A percentile compares a stretch with the other conserved stretches of the same genome.
Conservation (phyloP, 2,329 filamentous ascomycete species). For the Neofusicoccum parvum region DNA sequence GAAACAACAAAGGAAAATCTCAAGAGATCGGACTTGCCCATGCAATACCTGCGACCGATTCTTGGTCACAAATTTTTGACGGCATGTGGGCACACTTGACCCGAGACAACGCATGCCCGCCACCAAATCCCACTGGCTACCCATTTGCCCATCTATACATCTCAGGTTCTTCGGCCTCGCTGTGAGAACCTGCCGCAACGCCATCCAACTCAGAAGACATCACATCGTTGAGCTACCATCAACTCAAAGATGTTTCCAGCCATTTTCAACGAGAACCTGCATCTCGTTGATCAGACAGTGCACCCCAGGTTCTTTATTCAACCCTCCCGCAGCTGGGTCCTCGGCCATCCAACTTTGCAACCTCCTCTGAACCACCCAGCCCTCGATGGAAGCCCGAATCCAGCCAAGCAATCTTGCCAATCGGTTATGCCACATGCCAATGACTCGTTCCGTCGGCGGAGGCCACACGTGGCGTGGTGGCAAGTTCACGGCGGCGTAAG, state of each 20-base stretch:
- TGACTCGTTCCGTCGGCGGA: slow-evolving; percentile 14
- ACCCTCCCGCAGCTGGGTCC: slow-evolving; percentile 17
- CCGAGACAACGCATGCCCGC: no score
- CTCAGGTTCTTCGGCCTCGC: no score
- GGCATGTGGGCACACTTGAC: no score
- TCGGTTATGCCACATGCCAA: slow-evolving; percentile 29
- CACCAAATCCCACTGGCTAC: no score
- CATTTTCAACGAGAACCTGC: slow-evolving; percentile 38
- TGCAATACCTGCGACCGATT: no score
- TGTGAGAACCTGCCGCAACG: no score
- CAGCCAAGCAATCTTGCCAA: background rate
- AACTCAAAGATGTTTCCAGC: slow-evolving; percentile 39
- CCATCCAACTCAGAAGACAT: no score
- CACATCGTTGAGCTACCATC: no score
- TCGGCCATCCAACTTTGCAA: slow-evolving; percentile 6
- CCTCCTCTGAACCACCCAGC: slow-evolving; percentile 10
- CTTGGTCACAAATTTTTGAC: no score
- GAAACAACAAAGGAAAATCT: no score
- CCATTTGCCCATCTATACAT: no score
- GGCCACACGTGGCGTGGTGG: slow-evolving; percentile 19
- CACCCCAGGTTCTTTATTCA: slow-evolving; percentile 29
- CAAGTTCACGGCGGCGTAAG: slow-evolving; percentile 30
- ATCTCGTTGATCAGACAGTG: slow-evolving; percentile 42
- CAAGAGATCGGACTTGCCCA: no score
- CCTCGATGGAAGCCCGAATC: background rate